Evolutionary conservation across 2,329 filamentous ascomycete genomes (phyloP).

Genomic region (Calonectria pauciramosa): DNA sequence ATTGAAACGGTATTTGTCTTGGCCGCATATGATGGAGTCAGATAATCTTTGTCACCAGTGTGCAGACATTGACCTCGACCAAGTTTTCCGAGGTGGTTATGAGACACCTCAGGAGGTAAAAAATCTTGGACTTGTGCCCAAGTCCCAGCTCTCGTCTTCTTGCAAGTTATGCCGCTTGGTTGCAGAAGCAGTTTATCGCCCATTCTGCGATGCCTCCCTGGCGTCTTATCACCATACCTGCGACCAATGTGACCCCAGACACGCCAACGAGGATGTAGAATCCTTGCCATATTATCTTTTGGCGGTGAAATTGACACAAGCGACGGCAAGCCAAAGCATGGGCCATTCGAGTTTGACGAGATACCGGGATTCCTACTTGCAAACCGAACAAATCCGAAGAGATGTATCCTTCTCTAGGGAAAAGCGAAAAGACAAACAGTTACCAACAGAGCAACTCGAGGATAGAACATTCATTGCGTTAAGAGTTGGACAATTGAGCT

Average conservation of each 20-base stretch:
- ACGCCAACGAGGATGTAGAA: background rate
- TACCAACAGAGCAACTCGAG: background rate
- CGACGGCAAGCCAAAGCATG: background rate
- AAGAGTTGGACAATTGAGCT: background rate
- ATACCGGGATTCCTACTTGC: background rate
- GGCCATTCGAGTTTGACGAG: background rate
- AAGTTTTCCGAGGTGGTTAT: conserved; percentile 16
- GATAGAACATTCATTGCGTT: conserved; percentile 12
- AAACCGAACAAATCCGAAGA: background rate
- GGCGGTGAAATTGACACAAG: background rate
- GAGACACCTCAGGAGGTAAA: background rate
- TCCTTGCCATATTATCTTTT: background rate
- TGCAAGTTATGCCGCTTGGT: conserved; percentile 10
- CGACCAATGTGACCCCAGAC: background rate
- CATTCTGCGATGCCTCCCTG: conserved; percentile 7
- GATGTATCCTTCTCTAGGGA: background rate
- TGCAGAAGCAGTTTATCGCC: conserved; percentile 9
- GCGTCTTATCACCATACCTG: conserved; percentile 11
- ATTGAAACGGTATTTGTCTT: background rate
- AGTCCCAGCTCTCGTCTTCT: background rate
- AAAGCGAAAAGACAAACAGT: background rate
- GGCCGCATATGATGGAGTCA: background rate
- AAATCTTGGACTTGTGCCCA: background rate
- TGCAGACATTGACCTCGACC: conserved; percentile 10
- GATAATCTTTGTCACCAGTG: background rate